phyloP scores from a whole-genome alignment of 208 protist genomes.

The Crithidia fasciculata region DNA sequence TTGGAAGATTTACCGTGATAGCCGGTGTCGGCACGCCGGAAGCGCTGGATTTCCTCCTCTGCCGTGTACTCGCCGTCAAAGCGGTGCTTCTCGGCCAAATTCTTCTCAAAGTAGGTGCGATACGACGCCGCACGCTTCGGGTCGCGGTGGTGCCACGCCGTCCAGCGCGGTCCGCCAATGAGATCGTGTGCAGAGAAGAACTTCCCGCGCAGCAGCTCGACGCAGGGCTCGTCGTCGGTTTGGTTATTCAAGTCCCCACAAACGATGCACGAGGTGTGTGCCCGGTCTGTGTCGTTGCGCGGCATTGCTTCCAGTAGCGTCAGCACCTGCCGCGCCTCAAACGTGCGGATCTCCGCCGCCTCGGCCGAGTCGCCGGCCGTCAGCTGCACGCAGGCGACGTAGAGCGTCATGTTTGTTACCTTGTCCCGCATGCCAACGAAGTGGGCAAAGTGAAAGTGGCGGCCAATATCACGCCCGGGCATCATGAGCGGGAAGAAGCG shows the following conservation, averaged over 20 bases:
- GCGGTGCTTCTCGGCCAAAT: conserved; percentile 40
- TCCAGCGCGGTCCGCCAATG: conserved; percentile 84
- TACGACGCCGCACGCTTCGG: conserved; percentile 26
- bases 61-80: conserved; percentile 38
- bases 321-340: conserved; percentile 70
- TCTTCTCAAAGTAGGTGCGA: conserved; percentile 47
- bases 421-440: conserved; percentile 77
- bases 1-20: conserved; percentile 41
- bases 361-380: conserved; percentile 65
- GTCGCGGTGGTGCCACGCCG: conserved; percentile 75
- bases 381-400: conserved; percentile 74
- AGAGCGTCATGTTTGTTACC: conserved; percentile 83
- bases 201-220: conserved; percentile 62
- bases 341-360: conserved; percentile 52
- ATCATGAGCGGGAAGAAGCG: conserved; percentile 84
- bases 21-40: conserved; percentile 20
- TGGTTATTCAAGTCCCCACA: conserved; percentile 86
- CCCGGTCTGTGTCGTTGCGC: conserved; percentile 68
- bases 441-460: conserved; percentile 76
- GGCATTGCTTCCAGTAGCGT: conserved; percentile 66
- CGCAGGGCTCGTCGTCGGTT: conserved; percentile 76
- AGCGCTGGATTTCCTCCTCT: conserved; percentile 50
- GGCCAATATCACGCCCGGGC: conserved; percentile 66
- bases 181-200: conserved; percentile 88
- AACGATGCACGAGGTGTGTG: conserved; percentile 62